phyloP scores from a whole-genome alignment of 192 early-diverging fungal genomes.

The Entrophospora sp. region DNA sequence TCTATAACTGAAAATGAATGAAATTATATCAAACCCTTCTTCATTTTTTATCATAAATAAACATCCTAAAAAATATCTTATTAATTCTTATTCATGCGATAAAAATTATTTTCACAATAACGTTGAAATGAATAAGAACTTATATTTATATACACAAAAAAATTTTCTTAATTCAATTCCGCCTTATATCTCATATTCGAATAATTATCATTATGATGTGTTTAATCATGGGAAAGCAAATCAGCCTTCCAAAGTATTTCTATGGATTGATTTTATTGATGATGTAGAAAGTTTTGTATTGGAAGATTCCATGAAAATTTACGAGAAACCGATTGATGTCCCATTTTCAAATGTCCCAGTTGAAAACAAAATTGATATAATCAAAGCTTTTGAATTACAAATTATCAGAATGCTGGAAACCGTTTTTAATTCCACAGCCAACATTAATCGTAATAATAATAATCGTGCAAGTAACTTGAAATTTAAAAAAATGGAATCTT shows the following conservation, averaged over 20 bases:
- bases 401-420: background rate
- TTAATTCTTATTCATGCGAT: no score
- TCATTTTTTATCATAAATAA: no score
- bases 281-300: background rate
- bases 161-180: background rate
- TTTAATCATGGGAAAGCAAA: background rate
- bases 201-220: background rate
- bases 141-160: background rate
- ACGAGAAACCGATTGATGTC: background rate
- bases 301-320: background rate
- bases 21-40: no score
- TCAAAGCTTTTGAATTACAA: background rate
- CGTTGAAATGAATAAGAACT: no score
- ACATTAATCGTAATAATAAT: background rate
- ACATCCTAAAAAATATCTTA: no score
- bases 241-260: background rate
- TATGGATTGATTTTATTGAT: background rate
- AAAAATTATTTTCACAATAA: no score
- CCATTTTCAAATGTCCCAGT: background rate
- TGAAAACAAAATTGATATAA: background rate
- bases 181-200: background rate
- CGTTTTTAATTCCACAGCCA: background rate
- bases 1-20: no score
- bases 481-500: background rate
- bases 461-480: background rate